phyloP scores from a whole-genome alignment of 2,329 filamentous ascomycete species.

The Sphaerulina musiva region DNA sequence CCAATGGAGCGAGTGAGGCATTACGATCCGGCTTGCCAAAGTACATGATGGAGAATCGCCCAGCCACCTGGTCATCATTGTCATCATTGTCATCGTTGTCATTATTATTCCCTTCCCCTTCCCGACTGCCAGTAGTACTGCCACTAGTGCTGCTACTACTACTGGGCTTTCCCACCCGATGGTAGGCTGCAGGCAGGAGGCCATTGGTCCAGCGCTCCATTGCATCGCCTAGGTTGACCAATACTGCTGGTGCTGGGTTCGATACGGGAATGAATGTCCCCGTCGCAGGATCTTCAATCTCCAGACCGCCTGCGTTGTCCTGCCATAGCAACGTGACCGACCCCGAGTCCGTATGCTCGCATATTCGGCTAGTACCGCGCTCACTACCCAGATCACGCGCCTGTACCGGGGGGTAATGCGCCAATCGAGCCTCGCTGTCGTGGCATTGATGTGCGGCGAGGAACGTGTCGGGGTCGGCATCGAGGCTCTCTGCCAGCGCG shows the following conservation, averaged over 20 bases:
- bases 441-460: background rate
- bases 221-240: slow-evolving; percentile 16
- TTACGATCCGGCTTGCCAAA: slow-evolving; percentile 14
- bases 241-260: slow-evolving; percentile 5
- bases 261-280: slow-evolving; percentile 9
- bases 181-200: slow-evolving; percentile 8
- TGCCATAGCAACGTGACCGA: slow-evolving; percentile 15
- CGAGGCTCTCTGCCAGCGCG: slow-evolving; percentile 8
- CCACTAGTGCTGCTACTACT: no score
- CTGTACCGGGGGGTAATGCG: slow-evolving; percentile 10
- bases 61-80: no score
- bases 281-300: slow-evolving; percentile 13
- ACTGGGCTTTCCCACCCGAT: slow-evolving; percentile 13
- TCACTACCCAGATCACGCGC: slow-evolving; percentile 4
- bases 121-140: no score
- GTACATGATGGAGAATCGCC: slow-evolving; percentile 15
- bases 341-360: slow-evolving; percentile 14
- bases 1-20: slow-evolving; percentile 9
- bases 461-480: slow-evolving; percentile 3
- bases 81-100: no score
- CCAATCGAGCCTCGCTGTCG: slow-evolving; percentile 13
- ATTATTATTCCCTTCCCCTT: no score
- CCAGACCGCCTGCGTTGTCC: slow-evolving; percentile 14
- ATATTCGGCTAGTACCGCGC: slow-evolving; percentile 8
- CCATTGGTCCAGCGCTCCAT: slow-evolving; percentile 17